Evolutionary conservation across 2,329 filamentous ascomycete genomes (phyloP), one percentile per base, ranked within the genome.

Genomic region (Fusarium sp.): DNA sequence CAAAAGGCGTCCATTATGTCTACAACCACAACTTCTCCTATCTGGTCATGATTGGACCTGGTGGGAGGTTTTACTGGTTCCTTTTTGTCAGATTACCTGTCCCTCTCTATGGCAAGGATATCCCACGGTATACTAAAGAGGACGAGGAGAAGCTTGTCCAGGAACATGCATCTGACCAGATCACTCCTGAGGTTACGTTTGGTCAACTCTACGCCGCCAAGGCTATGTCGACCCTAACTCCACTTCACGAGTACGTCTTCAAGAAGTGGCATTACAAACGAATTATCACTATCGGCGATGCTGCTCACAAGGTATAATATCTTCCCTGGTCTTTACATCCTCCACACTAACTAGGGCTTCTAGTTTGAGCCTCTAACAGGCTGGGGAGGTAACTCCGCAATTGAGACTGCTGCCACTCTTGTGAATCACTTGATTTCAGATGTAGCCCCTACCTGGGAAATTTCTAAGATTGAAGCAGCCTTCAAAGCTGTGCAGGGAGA

Each of bases 201-300:
- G 35, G 35, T 3, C 17, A 51, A 0, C 8, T 66, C 0, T 66
- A 66, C 4, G 14, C 10, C 1, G 40, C 30, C 2, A 32, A 44
- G 4, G 32, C 49, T 0, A 46, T 10, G 3, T 56, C 62, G 3
- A 41, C 45, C 0, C 7, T 65, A 0, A 65, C 54, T 0, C 56
- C 62, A 1, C 55, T 65, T 0, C 61, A 66, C 7, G 62, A 66
- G 1, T 4, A 45, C 11, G 55, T 51, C 3, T 65, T 62, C 4
- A 13, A 60, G 1, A 55, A 23, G 14, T 66, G 62, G 62, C 23
- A 66, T 5, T 65, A 47, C 1, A 49, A 50, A 9, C 56, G 62
- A 0, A 62, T 52, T 0, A 50, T 66, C 0, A 62, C 45, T 0
- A 45, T 66, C 3, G 62, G 62, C 0, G 62, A 65, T 23, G 62